Base-by-base conservation (phyloP, 345 rosid species). In the Eucalyptus polyanthemos region DNA sequence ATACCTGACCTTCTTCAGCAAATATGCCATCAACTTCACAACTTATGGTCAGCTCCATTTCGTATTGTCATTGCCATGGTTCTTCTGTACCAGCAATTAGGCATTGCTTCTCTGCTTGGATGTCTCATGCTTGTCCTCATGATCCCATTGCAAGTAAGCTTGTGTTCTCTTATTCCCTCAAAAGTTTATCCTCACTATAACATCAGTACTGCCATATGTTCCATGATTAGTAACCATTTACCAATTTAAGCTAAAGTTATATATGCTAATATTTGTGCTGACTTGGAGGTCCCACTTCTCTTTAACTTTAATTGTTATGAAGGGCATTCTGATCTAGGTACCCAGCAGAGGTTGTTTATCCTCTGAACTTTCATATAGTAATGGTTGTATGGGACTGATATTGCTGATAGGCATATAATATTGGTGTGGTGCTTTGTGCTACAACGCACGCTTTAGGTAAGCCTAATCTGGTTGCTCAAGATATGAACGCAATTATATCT, bases 31-130 rank as follows among this genome's bases (percentile, higher is more conserved):
- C 98, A 95, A 80, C 97, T 98, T 90, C 99, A 97, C 72, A 92
- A 95, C 87, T 89, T 98, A 65, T 98, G 99, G 98, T 98, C 99
- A 40, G 98, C 99, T 89, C 99, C 99, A 87, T 96, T 98, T 91
- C 97, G 99, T 37, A 98, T 97, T 87, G 91, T 90, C 83, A 88
- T 96, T 87, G 92, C 99, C 34, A 94, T 98, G 98, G 92, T 93
- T 92, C 98, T 98, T 92, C 97, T 97, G 80, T 97, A 95, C 91
- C 97, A 94, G 89, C 98, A 97, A 91, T 91, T 97, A 53, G 98
- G 98, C 88, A 95, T 96, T 90, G 97, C 99, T 91, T 95, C 99
- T 14, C 96, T 97, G 92, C 93, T 97, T 49, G 99, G 99, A 58
- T 94, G 98, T 22, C 87, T 96, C 86, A 89, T 97, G 90, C 95